These are phyloP conservation scores for Trypanosoma avium DNA, from an alignment of 208 protist genomes.

Conservation along the genomic window DNA sequence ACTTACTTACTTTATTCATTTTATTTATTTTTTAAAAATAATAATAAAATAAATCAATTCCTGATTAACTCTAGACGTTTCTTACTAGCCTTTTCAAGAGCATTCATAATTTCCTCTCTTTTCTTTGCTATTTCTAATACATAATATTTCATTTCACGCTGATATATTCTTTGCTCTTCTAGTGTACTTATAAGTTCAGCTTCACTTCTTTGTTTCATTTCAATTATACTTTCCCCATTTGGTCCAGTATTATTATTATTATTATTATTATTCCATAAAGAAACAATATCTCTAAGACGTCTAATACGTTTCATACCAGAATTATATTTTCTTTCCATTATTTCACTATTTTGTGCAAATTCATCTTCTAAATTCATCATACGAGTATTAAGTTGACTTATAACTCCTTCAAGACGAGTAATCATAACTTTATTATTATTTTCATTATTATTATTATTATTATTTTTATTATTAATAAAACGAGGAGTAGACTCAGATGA, in stretches of 20 bases:
- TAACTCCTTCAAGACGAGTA: conserved; percentile 8
- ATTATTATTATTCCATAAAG: conserved; percentile 5
- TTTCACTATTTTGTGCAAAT: not conserved
- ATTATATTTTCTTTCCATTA: not conserved
- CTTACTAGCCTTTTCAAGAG: not conserved
- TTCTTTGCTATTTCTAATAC: conserved; percentile 1
- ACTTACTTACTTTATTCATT: not conserved
- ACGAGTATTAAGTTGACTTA: conserved; percentile 8
- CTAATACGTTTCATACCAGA: not conserved
- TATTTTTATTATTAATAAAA: too few relatives aligned
- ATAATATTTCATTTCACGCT: not conserved
- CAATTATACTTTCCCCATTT: not conserved
- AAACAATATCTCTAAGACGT: conserved; percentile 1
- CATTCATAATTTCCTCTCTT: conserved; percentile 9
- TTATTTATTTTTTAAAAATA: not conserved
- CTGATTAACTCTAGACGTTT: conserved; percentile 1
- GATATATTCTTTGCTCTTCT: not conserved
- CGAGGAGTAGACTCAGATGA: too few relatives aligned
- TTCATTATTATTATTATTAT: too few relatives aligned
- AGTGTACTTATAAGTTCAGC: not conserved
- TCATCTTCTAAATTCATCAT: conserved; percentile 2
- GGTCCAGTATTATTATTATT: not conserved
- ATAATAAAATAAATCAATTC: not conserved
- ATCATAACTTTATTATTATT: not conserved
- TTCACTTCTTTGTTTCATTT: not conserved